Evolutionary conservation across 768 basidiomycete genomes (phyloP).

Genomic region (Naganishia vaughanmartiniae): DNA sequence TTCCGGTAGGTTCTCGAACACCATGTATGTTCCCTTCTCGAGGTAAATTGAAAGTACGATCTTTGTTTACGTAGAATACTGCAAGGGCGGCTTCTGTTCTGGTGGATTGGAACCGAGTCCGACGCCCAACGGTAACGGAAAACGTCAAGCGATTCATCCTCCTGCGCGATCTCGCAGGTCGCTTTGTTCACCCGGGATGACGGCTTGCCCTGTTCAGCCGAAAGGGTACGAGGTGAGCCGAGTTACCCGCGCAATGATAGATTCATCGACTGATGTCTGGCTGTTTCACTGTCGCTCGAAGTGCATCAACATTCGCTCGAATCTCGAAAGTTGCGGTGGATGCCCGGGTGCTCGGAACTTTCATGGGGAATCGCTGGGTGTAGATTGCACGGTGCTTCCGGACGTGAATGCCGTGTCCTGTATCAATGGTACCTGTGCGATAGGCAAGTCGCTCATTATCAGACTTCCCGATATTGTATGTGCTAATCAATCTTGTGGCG

Average conservation of each 20-base stretch:
- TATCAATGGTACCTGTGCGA: neutral
- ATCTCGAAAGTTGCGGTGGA: neutral
- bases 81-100: neutral
- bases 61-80: neutral
- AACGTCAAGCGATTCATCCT: neutral
- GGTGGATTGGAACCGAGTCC: neutral
- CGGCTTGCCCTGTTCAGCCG: slow-evolving; percentile 9
- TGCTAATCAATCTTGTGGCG: too few species aligned
- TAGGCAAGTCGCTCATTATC: neutral
- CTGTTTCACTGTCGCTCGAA: too few species aligned
- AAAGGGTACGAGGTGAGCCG: neutral
- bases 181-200: neutral
- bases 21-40: too few species aligned
- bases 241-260: neutral
- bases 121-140: neutral
- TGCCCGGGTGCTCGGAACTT: neutral
- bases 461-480: too few species aligned
- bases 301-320: neutral
- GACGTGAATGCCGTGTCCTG: slow-evolving; percentile 1
- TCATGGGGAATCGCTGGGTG: neutral
- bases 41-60: too few species aligned
- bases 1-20: neutral
- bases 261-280: neutral
- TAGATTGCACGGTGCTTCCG: neutral
- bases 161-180: neutral